Conservation (phyloP, 345 rosid species). For the Populus euphratica region DNA sequence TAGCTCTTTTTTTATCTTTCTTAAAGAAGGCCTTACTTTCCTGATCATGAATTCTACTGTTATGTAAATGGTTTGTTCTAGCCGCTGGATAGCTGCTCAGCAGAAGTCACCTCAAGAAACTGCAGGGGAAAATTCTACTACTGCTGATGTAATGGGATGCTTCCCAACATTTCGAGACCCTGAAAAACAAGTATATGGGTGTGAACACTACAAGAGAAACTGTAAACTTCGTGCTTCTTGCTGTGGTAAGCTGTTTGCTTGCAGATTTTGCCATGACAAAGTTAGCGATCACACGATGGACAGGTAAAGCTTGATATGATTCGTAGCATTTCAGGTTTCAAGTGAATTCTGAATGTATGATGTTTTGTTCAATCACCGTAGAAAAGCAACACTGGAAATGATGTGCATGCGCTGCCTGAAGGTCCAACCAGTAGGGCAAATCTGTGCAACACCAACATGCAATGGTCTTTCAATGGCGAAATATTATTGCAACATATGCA, state of each 20-base stretch:
- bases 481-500: conserved; percentile 80
- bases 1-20: not conserved
- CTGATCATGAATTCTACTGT: conserved; percentile 2
- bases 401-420: conserved; percentile 69
- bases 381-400: conserved; percentile 68
- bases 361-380: conserved; percentile 24
- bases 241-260: conserved; percentile 59
- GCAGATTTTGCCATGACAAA: conserved; percentile 73
- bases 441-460: conserved; percentile 51
- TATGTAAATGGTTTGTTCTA: conserved; percentile 20
- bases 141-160: conserved; percentile 37
- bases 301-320: conserved; percentile 32
- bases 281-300: conserved; percentile 71
- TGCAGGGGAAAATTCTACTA: conserved; percentile 35
- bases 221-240: conserved; percentile 68
- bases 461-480: conserved; percentile 53
- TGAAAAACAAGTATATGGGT: conserved; percentile 49
- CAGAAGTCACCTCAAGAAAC: conserved; percentile 46
- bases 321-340: conserved; percentile 5
- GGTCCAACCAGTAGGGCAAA: conserved; percentile 51
- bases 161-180: conserved; percentile 49
- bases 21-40: not conserved
- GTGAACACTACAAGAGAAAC: conserved; percentile 70
- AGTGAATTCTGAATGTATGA: conserved; percentile 14
- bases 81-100: conserved; percentile 76